Evolutionary conservation across 2,329 filamentous ascomycete genomes (phyloP).

Genomic region (Calonectria hongkongensis): DNA sequence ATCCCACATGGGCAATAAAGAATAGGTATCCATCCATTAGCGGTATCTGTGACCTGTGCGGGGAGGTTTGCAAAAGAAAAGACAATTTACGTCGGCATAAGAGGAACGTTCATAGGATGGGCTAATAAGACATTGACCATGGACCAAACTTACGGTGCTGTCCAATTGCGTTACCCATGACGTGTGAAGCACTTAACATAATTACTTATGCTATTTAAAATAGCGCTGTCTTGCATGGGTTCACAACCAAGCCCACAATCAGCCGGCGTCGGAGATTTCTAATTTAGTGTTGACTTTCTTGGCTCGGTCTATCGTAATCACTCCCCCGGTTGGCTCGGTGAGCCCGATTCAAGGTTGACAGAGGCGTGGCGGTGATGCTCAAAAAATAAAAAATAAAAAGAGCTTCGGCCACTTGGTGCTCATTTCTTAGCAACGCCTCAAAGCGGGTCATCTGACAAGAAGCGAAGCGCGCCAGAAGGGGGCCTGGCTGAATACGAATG

Average conservation of each 20-base stretch:
- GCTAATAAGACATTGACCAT: background rate
- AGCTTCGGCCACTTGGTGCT: background rate
- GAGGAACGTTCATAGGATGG: background rate
- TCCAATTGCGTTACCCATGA: background rate
- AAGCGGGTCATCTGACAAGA: background rate
- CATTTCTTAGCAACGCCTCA: background rate
- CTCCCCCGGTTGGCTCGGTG: no score
- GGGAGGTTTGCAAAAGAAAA: background rate
- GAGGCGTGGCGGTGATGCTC: no score
- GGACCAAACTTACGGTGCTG: background rate
- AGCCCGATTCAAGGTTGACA: no score
- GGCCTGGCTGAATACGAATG: background rate
- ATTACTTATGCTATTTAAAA: no score
- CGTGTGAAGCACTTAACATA: no score
- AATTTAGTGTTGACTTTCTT: no score
- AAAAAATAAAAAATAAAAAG: no score
- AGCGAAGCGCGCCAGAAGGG: background rate
- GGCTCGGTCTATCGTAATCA: no score
- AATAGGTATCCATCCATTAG: background rate
- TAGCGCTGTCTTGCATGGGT: no score
- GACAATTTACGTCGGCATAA: background rate
- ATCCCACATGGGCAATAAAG: background rate
- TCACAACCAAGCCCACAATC: no score
- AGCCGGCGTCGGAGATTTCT: no score
- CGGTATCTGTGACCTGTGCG: background rate